Evolutionary conservation across 306 rosid species (phyloP), one percentile per base, ranked within the genome.

Genomic region (Betula pendula): DNA sequence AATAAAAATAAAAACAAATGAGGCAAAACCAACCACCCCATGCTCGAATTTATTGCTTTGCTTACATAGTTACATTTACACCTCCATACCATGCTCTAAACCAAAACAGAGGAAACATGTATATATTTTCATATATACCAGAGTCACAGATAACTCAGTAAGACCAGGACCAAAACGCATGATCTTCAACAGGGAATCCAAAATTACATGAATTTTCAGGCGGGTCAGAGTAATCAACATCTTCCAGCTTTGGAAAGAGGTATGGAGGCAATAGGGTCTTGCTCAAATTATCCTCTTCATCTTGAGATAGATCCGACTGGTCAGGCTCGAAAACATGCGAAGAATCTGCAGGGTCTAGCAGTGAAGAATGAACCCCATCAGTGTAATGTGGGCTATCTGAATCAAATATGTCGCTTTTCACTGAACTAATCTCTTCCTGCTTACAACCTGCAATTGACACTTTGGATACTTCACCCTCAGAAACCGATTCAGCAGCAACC

Each of bases 151-250:
- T 12, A 59, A 62, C 47, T 78, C 71, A 85, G 74, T 76, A 85
- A 45, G 96, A 80, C 98, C 98, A 93, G 20, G 89, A 70, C 97
- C 97, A 93, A 70, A 93, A 75, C 78, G 88, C 83, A n/a, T 84
- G 86, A 73, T 93, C 96, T 50, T 93, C 98, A 52, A 81, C 89
- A 9, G 86, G 81, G 72, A 91, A 93, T 44, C 87, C 96, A 49
- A 86, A 90, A 87, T 71, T 81, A 77, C 88, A 88, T 1, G 88
- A 82, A 82, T 68, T 86, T 29, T 80, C 83, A 6, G 89, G 84
- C 31, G 87, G 88, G 85, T 87, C 78, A 19, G 93, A 85, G 92
- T 87, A 93, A 80, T 84, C 81, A 0, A 80, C 83, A 52, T 85
- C 87, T 82, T 90, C 93, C 6, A 88, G 85, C 80, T 89, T 93